These are phyloP conservation scores for Phallus indusiatus DNA, from an alignment of 768 basidiomycete species.

Conservation along the genomic window DNA sequence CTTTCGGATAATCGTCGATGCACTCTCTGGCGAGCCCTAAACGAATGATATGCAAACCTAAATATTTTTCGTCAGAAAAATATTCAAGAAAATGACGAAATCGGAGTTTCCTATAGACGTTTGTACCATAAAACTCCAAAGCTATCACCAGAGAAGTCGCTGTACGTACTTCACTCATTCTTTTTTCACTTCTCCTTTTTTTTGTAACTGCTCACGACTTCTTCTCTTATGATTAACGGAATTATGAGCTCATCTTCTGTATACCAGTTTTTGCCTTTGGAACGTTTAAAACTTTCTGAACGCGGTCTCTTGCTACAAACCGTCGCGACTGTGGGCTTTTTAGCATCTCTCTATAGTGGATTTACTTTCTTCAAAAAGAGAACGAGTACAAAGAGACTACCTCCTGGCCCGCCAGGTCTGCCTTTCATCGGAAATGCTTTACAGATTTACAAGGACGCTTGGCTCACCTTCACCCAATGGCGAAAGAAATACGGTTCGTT, in stretches of 20 bases:
- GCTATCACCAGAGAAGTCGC: too few relatives aligned
- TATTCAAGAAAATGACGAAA: not conserved
- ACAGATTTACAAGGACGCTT: slow-evolving; percentile 3
- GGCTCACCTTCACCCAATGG: slow-evolving; percentile 8
- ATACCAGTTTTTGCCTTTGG: not conserved
- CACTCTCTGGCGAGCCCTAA: not conserved
- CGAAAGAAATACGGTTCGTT: slow-evolving; percentile 8
- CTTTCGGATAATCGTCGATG: too few relatives aligned
- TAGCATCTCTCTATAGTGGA: not conserved
- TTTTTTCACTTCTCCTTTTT: not conserved
- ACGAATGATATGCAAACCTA: not conserved
- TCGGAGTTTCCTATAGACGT: not conserved
- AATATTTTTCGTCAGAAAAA: not conserved
- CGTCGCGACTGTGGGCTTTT: not conserved
- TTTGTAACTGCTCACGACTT: not conserved
- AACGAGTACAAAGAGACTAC: slow-evolving; percentile 2
- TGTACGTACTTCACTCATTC: not conserved
- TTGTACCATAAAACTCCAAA: too few relatives aligned
- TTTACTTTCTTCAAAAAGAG: not conserved
- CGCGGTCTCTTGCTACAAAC: not conserved
- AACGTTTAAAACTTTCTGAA: not conserved
- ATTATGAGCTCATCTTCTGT: not conserved
- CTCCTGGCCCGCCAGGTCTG: slow-evolving; percentile 10
- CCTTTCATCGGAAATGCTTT: slow-evolving; percentile 12
- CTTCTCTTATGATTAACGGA: too few relatives aligned